Base-by-base conservation (phyloP, 768 basidiomycete genomes). In the Trametes cingulata region DNA sequence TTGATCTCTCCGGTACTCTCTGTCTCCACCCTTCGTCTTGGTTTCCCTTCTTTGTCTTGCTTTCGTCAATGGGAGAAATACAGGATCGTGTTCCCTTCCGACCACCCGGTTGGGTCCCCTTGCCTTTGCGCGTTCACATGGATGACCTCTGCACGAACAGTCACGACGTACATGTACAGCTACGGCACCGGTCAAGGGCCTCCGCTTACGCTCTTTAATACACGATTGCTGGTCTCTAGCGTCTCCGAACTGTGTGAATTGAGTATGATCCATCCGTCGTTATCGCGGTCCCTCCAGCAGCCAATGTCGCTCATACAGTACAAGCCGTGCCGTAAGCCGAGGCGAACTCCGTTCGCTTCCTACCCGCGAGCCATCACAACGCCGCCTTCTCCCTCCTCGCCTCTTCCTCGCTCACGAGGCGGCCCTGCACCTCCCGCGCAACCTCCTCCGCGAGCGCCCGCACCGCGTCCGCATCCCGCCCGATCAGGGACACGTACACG, bases 401-500 rank as follows among this genome's bases (percentile, higher is more conserved):
- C 64, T 90, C 87, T 62, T 88, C 85, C 50, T 90, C 88, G 50
- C 77, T 85, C 13, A 85, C 79, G 0, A 85, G 77, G 33, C 77
- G 75, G 4, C 88, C 89, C 17, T 80, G 78, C 20, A 86, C 71
- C 68, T 82, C 83, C 57, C 65, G 69, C 68, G 83, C 87, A 6
- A 89, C 85, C 68, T 91, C 88, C 51, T 78, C 73, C 0, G 84
- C 87, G 46, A 89, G 75, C 37, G 81, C 78, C 17, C 75, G 76
- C 5, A 90, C 73, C 62, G 80, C 78, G 27, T 76, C 70, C 63
- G 75, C 75, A 47, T 78, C 67, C 27, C 67, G 71, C 5, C 83
- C 85, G 61, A 85, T 86, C 60, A 86, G 74, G 40, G 82, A 82
- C 25, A 88, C 85, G 56, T 85, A 87, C 9, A 89, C 88, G 15